Evolutionary conservation across 257 asterid genomes (phyloP).

Genomic region (Gentiana dahurica): DNA sequence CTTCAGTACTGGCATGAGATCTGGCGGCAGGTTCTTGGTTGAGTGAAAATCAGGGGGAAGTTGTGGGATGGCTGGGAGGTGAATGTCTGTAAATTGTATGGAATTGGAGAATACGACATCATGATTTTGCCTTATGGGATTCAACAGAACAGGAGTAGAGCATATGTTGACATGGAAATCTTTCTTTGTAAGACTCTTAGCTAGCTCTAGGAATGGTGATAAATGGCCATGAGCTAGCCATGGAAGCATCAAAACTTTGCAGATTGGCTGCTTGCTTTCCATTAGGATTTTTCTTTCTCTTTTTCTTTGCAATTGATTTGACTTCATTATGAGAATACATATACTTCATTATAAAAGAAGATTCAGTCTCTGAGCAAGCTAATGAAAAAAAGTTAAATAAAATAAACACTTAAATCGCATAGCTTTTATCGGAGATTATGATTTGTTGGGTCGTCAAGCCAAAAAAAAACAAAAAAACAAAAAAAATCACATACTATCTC

Average conservation of each 20-base stretch:
- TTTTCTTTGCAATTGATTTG: too few relatives aligned
- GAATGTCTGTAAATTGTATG: constrained; percentile 6
- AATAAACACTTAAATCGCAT: too few relatives aligned
- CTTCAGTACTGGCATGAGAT: constrained; percentile 10
- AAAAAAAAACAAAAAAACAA: too few relatives aligned
- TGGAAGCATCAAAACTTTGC: constrained; percentile 13
- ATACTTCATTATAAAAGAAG: too few relatives aligned
- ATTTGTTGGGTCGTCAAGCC: too few relatives aligned
- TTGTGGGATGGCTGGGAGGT: constrained; percentile 4
- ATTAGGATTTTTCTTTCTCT: neutral
- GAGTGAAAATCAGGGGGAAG: constrained; percentile 11
- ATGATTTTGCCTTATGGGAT: constrained; percentile 2
- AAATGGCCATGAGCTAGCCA: constrained; percentile 14
- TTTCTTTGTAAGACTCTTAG: constrained; percentile 6
- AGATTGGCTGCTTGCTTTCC: neutral
- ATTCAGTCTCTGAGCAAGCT: too few relatives aligned
- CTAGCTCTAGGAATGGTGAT: constrained; percentile 15
- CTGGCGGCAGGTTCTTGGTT: constrained; percentile 14
- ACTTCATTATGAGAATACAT: too few relatives aligned
- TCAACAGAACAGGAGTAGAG: constrained; percentile 8
- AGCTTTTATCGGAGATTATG: too few relatives aligned
- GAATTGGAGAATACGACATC: neutral
- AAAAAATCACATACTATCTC: too few relatives aligned
- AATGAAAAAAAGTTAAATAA: too few relatives aligned
- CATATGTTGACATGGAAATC: constrained; percentile 5